Conservation (phyloP, 805 yeast species). For the Limtongia smithiae region DNA sequence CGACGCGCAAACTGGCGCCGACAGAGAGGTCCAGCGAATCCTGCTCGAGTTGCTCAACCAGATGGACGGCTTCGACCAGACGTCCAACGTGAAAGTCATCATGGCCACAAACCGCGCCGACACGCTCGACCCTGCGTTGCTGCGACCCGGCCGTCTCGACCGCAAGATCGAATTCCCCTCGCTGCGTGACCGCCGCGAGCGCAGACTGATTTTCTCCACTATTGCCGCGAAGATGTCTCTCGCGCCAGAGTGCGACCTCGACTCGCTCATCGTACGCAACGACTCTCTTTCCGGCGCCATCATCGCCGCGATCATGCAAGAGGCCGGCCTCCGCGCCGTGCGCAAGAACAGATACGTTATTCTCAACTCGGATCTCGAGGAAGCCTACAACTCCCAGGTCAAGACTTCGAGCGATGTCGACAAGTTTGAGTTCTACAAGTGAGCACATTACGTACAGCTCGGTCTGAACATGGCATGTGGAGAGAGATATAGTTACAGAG, state of each 20-base stretch:
- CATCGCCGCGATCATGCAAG: slow-evolving; percentile 99
- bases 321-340: slow-evolving; percentile 97
- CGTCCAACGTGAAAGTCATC: slow-evolving; percentile 85
- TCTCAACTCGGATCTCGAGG: slow-evolving; percentile 92
- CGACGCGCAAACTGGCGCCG: slow-evolving; percentile 99
- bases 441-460: no score
- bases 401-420: slow-evolving; percentile 93
- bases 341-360: slow-evolving; percentile 97
- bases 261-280: slow-evolving; percentile 88
- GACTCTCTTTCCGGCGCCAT: slow-evolving; percentile 95
- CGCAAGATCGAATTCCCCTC: slow-evolving; percentile 97
- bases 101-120: slow-evolving; percentile 99
- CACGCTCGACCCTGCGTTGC: slow-evolving; percentile 94
- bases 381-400: slow-evolving; percentile 95
- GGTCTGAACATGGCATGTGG: not conserved
- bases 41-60: slow-evolving; percentile 92
- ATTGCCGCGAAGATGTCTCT: slow-evolving; percentile 96
- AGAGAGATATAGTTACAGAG: no score
- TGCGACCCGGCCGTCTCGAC: slow-evolving; percentile 98
- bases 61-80: slow-evolving; percentile 99
- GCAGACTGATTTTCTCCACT: slow-evolving; percentile 92
- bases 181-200: slow-evolving; percentile 93
- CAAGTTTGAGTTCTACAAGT: slow-evolving; percentile 96
- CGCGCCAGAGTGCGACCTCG: slow-evolving; percentile 96
- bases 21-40: slow-evolving; percentile 98